Evolutionary conservation across 179 eudicot species (phyloP), one percentile per base, ranked within the genome.

Genomic region (Vitellaria paradoxa): DNA sequence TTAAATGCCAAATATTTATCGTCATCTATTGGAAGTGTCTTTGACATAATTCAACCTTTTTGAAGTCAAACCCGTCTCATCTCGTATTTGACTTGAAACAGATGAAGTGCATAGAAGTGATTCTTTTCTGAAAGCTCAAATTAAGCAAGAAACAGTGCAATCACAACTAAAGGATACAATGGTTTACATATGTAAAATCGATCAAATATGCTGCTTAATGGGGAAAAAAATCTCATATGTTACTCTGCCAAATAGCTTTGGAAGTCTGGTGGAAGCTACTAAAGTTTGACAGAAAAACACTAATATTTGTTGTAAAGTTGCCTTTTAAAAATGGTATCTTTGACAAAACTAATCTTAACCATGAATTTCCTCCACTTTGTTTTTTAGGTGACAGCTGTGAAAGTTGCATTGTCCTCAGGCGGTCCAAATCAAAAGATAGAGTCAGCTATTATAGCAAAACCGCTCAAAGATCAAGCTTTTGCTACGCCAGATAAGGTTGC

Each of bases 401-500:
- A 90, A 86, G 86, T 86, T 81, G 87, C 97, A 80, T 52, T 89
- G 59, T 88, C 93, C 68, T 88, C 97, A 14, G 89, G 93, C 78
- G 81, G 50, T 82, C 87, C 87, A 82, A 91, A 82, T 81, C 90
- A 88, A 82, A 94, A 94, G 79, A 64, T 74, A n/a, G 93, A 88
- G 56, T 83, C 93, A n/a, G 82, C 37, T 30, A 2, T 83, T 62
- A 84, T 87, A 80, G 76, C 84, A 73, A 93, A 85, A 76, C 99
- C 99, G 37, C 91, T 95, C 49, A 93, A 91, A 83, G 98, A 91
- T 87, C 99, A 95, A 78, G 98, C 97, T 79, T 95, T 95, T 86
- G 97, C 99, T 65, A 82, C 91, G 60, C 91, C 97, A 46, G 98
- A 93, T 64, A 95, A 91, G 81, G 96, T 95, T 84, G 88, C 91